phyloP scores from a whole-genome alignment of 2,329 filamentous ascomycete species.

The Penicillium corylophilum region DNA sequence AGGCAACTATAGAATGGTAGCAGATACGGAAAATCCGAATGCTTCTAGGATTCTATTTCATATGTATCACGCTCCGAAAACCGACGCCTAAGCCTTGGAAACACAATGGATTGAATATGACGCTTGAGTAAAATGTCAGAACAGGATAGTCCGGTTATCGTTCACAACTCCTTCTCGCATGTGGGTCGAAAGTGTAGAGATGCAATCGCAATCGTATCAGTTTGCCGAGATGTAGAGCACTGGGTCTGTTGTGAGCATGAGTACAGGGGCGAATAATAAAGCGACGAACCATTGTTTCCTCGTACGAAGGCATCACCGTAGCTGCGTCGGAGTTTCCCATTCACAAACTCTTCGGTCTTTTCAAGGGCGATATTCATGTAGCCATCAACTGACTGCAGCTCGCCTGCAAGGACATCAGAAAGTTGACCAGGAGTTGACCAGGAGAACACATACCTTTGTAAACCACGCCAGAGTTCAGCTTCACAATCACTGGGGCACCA shows the following conservation, averaged over 20 bases:
- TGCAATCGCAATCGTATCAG: slow-evolving; percentile 14
- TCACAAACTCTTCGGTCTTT: slow-evolving; percentile 88
- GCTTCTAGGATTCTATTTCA: not conserved
- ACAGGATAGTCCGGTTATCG: not conserved
- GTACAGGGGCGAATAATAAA: not conserved
- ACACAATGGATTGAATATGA: not conserved
- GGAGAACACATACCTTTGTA: slow-evolving; percentile 71
- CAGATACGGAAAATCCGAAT: not conserved
- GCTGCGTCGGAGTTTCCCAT: slow-evolving; percentile 75
- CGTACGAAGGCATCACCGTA: slow-evolving; percentile 95
- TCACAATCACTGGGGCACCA: slow-evolving; percentile 89
- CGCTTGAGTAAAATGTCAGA: not conserved
- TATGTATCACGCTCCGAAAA: not conserved
- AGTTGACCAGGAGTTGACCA: not conserved
- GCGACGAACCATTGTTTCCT: slow-evolving; percentile 80
- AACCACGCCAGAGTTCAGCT: slow-evolving; percentile 96
- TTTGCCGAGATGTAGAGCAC: slow-evolving; percentile 43
- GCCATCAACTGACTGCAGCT: slow-evolving; percentile 93
- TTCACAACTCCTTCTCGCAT: not conserved
- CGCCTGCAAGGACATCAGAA: slow-evolving; percentile 57
- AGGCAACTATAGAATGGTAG: not conserved
- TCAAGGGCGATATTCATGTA: slow-evolving; percentile 99
- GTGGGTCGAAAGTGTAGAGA: not conserved
- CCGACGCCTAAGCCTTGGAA: not conserved
- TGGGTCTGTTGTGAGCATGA: slow-evolving; percentile 5